A percentile compares a stretch with the other conserved stretches of the same genome.
Conservation (phyloP, 2,329 filamentous ascomycete species). For the Pseudogymnoascus pannorum region DNA sequence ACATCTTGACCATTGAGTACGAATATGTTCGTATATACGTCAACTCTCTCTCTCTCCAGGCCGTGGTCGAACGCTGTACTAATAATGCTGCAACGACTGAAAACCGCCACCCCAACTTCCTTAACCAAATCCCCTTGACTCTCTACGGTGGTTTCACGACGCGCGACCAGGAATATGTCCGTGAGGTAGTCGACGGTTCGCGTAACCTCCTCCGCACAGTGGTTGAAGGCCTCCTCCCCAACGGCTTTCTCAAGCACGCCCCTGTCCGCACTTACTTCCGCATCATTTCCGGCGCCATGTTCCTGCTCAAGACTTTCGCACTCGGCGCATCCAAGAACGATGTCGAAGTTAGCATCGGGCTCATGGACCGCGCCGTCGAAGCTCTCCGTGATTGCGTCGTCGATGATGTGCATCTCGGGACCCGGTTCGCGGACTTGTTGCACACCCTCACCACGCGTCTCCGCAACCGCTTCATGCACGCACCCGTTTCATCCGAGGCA, state of each 20-base stretch:
- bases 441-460: conserved; percentile 69
- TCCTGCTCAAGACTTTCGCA: conserved; percentile 76
- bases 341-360: conserved; percentile 63
- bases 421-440: conserved; percentile 75
- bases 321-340: conserved; percentile 73
- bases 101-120: conserved; percentile 40
- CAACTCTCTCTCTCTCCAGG: conserved; percentile 89
- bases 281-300: conserved; percentile 80
- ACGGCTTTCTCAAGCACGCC: conserved; percentile 71
- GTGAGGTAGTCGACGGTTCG: conserved; percentile 69
- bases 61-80: conserved; percentile 87
- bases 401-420: conserved; percentile 79
- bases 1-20: conserved; percentile 88
- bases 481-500: conserved; percentile 29
- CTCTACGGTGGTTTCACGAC: conserved; percentile 56
- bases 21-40: conserved; percentile 92
- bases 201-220: conserved; percentile 71
- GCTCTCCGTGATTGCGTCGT: conserved; percentile 72
- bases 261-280: conserved; percentile 81
- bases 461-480: conserved; percentile 66
- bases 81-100: conserved; percentile 52
- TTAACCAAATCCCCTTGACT: conserved; percentile 56
- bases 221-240: conserved; percentile 66
- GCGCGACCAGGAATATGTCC: conserved; percentile 65
- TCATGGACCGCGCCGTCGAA: conserved; percentile 69